Conservation (phyloP, 192 early-diverging fungal species). For the Helicostylum pulchrum region DNA sequence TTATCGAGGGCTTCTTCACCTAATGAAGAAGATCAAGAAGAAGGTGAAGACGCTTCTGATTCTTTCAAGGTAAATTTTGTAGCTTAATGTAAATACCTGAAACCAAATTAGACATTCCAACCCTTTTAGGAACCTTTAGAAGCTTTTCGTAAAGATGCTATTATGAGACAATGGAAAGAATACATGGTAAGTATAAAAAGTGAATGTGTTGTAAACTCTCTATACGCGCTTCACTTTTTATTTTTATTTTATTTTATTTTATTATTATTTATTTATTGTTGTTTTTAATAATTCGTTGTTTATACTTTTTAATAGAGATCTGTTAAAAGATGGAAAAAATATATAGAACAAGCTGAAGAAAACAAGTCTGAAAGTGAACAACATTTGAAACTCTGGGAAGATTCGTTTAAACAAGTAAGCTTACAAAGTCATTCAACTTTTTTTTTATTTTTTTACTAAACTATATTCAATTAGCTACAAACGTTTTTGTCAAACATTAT, state of each 20-base stretch:
- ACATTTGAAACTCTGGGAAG: background rate
- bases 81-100: background rate
- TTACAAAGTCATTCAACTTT: background rate
- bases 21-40: conserved; percentile 12
- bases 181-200: conserved; percentile 13
- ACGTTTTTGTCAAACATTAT: background rate
- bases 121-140: conserved; percentile 5
- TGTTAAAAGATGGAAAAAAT: conserved; percentile 1
- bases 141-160: conserved; percentile 11
- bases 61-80: conserved; percentile 23
- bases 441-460: background rate
- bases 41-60: conserved; percentile 17
- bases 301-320: conserved; percentile 1
- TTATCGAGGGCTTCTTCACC: conserved; percentile 21
- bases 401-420: conserved; percentile 8
- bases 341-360: background rate
- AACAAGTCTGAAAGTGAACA: background rate
- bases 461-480: conserved; percentile 4
- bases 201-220: background rate
- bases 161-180: conserved; percentile 14
- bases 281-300: background rate
- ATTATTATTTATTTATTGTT: too few species aligned
- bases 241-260: background rate
- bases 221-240: background rate
- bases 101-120: conserved; percentile 11